Percentiles rank a stretch among this genome's conserved stretches.
These are phyloP conservation scores for Emericellopsis terricola DNA, from an alignment of 495 filamentous ascomycete genomes.

Conservation along the genomic window DNA sequence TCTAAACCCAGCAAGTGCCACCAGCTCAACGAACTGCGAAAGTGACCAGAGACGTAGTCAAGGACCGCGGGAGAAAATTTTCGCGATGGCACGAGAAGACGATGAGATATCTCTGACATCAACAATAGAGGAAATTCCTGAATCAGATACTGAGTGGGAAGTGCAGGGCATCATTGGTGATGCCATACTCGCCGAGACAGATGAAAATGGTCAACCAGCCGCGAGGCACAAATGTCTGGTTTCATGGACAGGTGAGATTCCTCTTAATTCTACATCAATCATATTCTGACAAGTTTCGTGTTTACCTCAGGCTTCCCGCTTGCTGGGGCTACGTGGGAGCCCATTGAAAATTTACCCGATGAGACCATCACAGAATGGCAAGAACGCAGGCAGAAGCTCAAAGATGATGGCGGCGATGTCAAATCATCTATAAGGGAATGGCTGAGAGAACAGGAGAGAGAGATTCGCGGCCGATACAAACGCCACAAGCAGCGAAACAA, in stretches of 20 bases:
- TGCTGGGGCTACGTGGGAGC: conserved; percentile 35
- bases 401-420: conserved; percentile 13
- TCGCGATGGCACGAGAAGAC: no score
- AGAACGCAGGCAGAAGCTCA: conserved; percentile 17
- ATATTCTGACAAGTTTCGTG: no score
- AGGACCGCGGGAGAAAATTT: neutral
- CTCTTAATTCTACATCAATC: no score
- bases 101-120: neutral
- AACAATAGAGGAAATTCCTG: no score
- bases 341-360: conserved; percentile 22
- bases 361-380: conserved; percentile 26
- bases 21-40: no score
- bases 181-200: conserved; percentile 21
- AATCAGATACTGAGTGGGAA: neutral
- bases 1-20: no score
- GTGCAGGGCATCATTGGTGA: neutral
- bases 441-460: conserved; percentile 6
- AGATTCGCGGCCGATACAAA: neutral
- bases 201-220: conserved; percentile 9
- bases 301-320: conserved; percentile 31
- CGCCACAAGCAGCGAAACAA: neutral
- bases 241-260: conserved; percentile 38
- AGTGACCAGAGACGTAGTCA: neutral
- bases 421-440: conserved; percentile 24
- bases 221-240: conserved; percentile 39